phyloP scores from a whole-genome alignment of 306 rosid genomes.

The Lathyrus sativus region DNA sequence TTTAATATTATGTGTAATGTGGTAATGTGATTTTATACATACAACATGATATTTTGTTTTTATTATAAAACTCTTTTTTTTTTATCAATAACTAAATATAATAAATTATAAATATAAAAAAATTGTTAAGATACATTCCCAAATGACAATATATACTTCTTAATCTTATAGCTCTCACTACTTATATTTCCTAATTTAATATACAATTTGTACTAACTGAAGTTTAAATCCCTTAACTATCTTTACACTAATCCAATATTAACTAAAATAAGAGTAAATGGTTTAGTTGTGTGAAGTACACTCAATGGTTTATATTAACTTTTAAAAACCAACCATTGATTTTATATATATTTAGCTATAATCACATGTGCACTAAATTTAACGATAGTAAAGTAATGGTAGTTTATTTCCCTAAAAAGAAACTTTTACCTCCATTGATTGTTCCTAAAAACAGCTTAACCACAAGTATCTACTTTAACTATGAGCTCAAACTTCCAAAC shows the following conservation, averaged over 20 bases:
- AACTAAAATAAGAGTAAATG: slow-evolving; percentile 2
- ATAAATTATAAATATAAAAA: too few relatives aligned
- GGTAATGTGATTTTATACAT: too few relatives aligned
- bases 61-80: too few relatives aligned
- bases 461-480: slow-evolving; percentile 4
- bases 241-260: slow-evolving; percentile 14
- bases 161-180: not conserved
- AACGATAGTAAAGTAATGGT: slow-evolving; percentile 30
- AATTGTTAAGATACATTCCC: too few relatives aligned
- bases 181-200: not conserved
- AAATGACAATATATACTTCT: too few relatives aligned
- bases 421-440: slow-evolving; percentile 34
- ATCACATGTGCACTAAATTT: slow-evolving; percentile 20
- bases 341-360: slow-evolving; percentile 13
- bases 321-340: not conserved
- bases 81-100: too few relatives aligned
- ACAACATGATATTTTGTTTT: too few relatives aligned
- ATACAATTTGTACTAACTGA: not conserved
- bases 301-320: not conserved
- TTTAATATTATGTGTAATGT: too few relatives aligned
- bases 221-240: not conserved
- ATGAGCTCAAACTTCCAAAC: not conserved
- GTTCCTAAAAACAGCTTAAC: slow-evolving; percentile 33
- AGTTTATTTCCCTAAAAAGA: slow-evolving; percentile 6
- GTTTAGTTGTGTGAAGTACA: slow-evolving; percentile 2